Evolutionary conservation across 495 filamentous ascomycete genomes (phyloP).

Genomic region (Astrothelium subdiscretum): DNA sequence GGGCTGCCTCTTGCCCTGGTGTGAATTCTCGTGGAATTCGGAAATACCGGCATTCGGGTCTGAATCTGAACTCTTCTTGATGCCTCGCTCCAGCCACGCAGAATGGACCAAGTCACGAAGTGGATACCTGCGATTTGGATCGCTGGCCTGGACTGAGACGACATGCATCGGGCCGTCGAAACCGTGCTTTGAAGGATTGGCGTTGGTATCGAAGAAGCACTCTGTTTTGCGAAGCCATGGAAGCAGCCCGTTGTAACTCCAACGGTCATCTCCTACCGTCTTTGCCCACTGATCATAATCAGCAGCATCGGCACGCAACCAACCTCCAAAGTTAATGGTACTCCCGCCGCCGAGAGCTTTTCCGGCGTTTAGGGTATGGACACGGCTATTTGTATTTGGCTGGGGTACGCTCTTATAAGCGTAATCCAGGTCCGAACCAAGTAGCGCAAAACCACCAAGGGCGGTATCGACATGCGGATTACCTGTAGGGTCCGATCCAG

Average conservation of each 20-base stretch:
- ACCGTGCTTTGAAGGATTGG: not conserved
- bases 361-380: constrained; percentile 27
- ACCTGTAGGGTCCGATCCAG: constrained; percentile 22
- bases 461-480: constrained; percentile 17
- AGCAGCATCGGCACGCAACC: not conserved
- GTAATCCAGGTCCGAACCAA: constrained; percentile 25
- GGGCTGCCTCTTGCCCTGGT: not conserved
- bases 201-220: constrained; percentile 24
- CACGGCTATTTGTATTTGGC: constrained; percentile 24
- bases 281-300: constrained; percentile 43
- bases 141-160: not conserved
- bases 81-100: not conserved
- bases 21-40: not conserved
- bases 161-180: not conserved
- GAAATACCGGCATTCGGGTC: not conserved
- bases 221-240: constrained; percentile 43
- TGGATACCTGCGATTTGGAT: not conserved
- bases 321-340: not conserved
- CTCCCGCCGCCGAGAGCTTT: constrained; percentile 30
- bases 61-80: not conserved
- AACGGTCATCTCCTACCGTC: constrained; percentile 42
- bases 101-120: not conserved
- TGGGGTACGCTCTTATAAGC: constrained; percentile 28
- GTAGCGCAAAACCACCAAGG: constrained; percentile 9
- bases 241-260: constrained; percentile 39